Conservation (phyloP, 2,329 filamentous ascomycete species). For the Fusarium euwallaceae region DNA sequence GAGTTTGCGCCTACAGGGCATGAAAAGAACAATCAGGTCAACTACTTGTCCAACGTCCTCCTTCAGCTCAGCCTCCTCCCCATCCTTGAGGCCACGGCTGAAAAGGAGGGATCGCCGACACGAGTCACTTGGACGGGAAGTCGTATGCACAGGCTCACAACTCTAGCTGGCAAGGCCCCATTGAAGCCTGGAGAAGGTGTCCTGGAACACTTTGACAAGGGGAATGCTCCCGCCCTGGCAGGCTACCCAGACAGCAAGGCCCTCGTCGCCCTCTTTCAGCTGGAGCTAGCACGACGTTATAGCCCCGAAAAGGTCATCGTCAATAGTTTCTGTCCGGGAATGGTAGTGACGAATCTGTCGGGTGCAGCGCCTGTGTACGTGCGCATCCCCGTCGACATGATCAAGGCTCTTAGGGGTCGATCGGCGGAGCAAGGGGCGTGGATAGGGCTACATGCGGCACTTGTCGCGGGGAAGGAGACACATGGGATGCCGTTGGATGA, state of each 20-base stretch:
- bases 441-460: slow-evolving; percentile 29
- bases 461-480: slow-evolving; percentile 23
- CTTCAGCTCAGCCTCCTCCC: slow-evolving; percentile 40
- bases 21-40: slow-evolving; percentile 45
- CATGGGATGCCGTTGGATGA: slow-evolving; percentile 30
- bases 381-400: slow-evolving; percentile 14
- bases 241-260: slow-evolving; percentile 26
- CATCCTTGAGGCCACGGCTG: slow-evolving; percentile 33
- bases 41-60: slow-evolving; percentile 46
- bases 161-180: background rate
- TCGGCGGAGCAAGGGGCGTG: slow-evolving; percentile 18
- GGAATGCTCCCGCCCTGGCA: background rate
- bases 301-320: background rate
- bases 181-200: background rate
- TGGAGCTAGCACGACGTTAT: slow-evolving; percentile 25
- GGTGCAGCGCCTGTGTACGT: slow-evolving; percentile 24
- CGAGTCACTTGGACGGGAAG: slow-evolving; percentile 40
- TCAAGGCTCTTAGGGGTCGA: slow-evolving; percentile 16
- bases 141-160: slow-evolving; percentile 20
- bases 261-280: slow-evolving; percentile 31
- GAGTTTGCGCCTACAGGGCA: slow-evolving; percentile 32
- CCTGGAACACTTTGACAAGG: slow-evolving; percentile 1
- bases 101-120: background rate
- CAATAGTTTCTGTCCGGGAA: slow-evolving; percentile 8
- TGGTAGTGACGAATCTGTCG: slow-evolving; percentile 25